A percentile compares a stretch with the other conserved stretches of the same genome.
Evolutionary conservation across 306 rosid genomes (phyloP).

Genomic region (Hylodesmum podocarpum): DNA sequence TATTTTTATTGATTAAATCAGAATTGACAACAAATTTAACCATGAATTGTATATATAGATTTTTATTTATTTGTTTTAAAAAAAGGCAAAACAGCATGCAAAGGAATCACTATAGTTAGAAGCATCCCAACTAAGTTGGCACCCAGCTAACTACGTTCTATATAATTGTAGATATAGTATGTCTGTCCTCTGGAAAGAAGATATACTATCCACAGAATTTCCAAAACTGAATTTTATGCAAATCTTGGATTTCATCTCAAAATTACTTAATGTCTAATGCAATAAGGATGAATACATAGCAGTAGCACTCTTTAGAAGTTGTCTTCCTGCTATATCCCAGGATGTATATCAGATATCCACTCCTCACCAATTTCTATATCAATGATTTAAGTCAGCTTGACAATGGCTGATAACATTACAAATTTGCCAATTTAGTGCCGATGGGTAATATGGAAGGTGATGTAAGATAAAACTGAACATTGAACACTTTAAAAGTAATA

Average conservation of each 20-base stretch:
- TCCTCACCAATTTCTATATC: not conserved
- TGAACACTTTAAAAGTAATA: not conserved
- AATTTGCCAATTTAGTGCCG: not conserved
- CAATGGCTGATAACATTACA: not conserved
- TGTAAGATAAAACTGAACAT: not conserved
- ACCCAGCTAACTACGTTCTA: no score
- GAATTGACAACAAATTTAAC: conserved; percentile 11
- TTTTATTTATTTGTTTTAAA: no score
- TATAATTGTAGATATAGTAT: no score
- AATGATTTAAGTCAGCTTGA: not conserved
- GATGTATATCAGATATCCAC: not conserved
- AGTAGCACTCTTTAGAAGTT: not conserved
- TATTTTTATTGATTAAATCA: not conserved
- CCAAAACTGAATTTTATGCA: not conserved
- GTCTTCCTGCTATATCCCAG: not conserved
- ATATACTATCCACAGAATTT: not conserved
- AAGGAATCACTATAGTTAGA: no score
- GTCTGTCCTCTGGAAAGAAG: not conserved
- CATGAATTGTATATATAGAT: not conserved
- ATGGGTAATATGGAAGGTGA: not conserved
- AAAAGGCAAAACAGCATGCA: no score
- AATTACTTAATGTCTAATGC: not conserved
- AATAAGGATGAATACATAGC: not conserved
- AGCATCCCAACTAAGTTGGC: no score
- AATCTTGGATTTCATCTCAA: not conserved